Conservation (phyloP, 1,284 basidiomycete species). For the Naganishia albida region DNA sequence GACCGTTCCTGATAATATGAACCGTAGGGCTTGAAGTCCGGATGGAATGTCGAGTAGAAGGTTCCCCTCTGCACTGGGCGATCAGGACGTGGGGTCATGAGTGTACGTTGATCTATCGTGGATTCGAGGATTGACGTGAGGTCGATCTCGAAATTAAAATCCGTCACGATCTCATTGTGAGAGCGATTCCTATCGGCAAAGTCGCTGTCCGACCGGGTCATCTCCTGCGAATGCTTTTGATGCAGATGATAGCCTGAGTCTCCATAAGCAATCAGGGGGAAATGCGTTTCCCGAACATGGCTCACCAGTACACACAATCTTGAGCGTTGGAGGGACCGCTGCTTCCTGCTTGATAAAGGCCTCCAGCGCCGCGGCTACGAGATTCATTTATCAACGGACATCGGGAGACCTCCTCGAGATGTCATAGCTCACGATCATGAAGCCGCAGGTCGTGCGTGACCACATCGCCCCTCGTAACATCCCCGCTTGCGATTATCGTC, state of each 20-base stretch:
- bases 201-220: conserved; percentile 13
- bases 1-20: conserved; percentile 5
- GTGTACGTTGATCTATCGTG: conserved; percentile 2
- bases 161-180: conserved; percentile 20
- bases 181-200: conserved; percentile 15
- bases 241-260: conserved; percentile 4
- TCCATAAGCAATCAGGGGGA: not conserved
- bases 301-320: conserved; percentile 12
- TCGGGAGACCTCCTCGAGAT: not conserved
- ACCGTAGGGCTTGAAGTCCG: conserved; percentile 15
- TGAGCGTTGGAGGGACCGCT: conserved; percentile 12
- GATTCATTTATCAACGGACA: too few relatives aligned
- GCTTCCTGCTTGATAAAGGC: conserved; percentile 26
- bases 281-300: not conserved
- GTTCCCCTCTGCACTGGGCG: conserved; percentile 21
- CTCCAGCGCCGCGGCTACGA: conserved; percentile 6
- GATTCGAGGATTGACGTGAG: conserved; percentile 21
- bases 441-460: not conserved
- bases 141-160: conserved; percentile 27
- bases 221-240: conserved; percentile 4
- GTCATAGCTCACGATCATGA: conserved; percentile 6
- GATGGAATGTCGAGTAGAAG: conserved; percentile 14
- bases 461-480: not conserved
- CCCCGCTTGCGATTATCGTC: not conserved
- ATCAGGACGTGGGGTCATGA: conserved; percentile 17